Conservation (phyloP, 2,329 filamentous ascomycete species). For the Talaromyces sp. region DNA sequence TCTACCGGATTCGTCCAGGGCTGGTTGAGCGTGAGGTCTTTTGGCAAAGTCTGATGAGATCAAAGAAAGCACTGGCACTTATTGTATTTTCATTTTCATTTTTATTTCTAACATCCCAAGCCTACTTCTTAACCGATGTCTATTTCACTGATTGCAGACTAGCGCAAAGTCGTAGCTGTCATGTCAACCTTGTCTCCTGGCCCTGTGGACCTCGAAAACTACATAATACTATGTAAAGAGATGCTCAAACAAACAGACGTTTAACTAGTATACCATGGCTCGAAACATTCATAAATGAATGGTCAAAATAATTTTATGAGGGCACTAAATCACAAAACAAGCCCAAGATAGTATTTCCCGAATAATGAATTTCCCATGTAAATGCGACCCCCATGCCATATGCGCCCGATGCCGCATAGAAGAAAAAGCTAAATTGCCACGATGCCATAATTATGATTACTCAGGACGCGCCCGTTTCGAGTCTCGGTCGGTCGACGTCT, state of each 20-base stretch:
- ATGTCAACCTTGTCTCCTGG: no score
- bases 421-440: constrained; percentile 2
- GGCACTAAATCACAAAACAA: constrained; percentile 1
- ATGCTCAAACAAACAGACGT: no score
- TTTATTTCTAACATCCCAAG: not conserved
- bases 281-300: not conserved
- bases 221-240: no score
- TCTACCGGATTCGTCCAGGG: constrained; percentile 22
- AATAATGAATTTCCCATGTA: not conserved
- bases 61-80: not conserved
- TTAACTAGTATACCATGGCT: not conserved
- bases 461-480: constrained; percentile 41
- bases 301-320: not conserved
- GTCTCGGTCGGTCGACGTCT: constrained; percentile 44
- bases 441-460: not conserved
- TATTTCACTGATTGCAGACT: no score
- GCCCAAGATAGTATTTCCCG: not conserved
- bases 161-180: no score
- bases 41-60: constrained; percentile 48
- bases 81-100: not conserved
- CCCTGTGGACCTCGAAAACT: no score
- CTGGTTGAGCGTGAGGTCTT: constrained; percentile 49
- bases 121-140: no score
- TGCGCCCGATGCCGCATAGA: constrained; percentile 1
- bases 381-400: constrained; percentile 2